phyloP scores from a whole-genome alignment of 208 protist species.

The Acanthamoeba castellanii region DNA sequence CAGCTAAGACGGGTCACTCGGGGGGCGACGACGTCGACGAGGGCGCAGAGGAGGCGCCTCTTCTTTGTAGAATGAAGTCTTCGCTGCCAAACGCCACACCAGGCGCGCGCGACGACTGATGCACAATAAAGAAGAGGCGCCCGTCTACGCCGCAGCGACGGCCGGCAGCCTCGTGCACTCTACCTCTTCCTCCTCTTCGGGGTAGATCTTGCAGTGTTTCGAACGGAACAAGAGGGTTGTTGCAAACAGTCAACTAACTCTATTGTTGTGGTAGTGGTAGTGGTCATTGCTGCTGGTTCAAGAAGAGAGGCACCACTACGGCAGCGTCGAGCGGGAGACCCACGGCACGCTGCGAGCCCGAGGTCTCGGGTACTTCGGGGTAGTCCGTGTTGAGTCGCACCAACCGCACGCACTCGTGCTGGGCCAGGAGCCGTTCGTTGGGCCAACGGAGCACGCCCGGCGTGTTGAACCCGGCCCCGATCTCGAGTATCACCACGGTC shows the following conservation, averaged over 20 bases:
- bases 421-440: not conserved
- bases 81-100: not conserved
- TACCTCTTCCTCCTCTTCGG: no score
- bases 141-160: not conserved
- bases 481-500: not conserved
- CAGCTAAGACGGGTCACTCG: no score
- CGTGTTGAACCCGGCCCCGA: constrained; percentile 14
- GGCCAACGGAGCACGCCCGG: constrained; percentile 11
- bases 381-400: constrained; percentile 4
- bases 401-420: not conserved
- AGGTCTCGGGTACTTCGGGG: not conserved
- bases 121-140: not conserved
- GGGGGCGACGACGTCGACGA: no score
- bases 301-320: not conserved
- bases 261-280: no score
- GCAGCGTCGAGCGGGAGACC: not conserved
- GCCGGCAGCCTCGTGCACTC: no score
- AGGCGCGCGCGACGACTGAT: not conserved
- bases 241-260: no score
- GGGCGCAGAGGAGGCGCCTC: not conserved
- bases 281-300: not conserved
- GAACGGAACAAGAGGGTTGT: no score
- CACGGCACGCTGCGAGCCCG: not conserved
- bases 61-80: constrained; percentile 3
- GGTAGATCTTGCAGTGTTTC: no score